Evolutionary conservation across 805 yeast genomes (phyloP).

Genomic region (Sugiyamaella valdiviana): DNA sequence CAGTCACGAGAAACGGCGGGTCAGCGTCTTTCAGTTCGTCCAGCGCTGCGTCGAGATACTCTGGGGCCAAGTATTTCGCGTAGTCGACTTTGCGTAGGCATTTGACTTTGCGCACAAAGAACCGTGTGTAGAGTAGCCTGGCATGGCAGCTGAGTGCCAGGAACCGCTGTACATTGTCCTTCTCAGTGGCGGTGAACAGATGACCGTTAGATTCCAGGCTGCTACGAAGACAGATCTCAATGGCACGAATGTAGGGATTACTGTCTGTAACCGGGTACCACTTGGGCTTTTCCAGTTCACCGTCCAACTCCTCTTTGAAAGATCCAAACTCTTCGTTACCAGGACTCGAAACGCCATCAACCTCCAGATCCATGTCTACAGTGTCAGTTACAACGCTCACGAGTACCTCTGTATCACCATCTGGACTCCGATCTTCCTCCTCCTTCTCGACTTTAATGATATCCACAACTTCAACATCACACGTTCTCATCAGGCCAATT

Average conservation of each 20-base stretch:
- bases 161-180: not conserved
- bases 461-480: too few species aligned
- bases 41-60: constrained; percentile 11
- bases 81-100: constrained; percentile 19
- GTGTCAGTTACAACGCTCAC: too few species aligned
- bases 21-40: constrained; percentile 10
- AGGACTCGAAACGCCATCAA: too few species aligned
- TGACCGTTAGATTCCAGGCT: not conserved
- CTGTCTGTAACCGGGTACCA: not conserved
- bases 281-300: not conserved
- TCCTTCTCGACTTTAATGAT: too few species aligned
- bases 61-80: constrained; percentile 21
- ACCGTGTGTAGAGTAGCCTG: constrained; percentile 11
- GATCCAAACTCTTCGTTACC: too few species aligned
- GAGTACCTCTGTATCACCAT: too few species aligned
- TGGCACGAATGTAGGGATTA: not conserved
- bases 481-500: too few species aligned
- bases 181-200: constrained; percentile 8
- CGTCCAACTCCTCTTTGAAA: too few species aligned
- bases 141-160: constrained; percentile 1
- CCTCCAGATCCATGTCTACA: too few species aligned
- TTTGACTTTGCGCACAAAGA: constrained; percentile 12
- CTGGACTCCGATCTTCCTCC: too few species aligned
- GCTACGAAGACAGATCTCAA: not conserved
- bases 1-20: constrained; percentile 12